Evolutionary conservation across 1,284 basidiomycete species (phyloP), one percentile per base, ranked within the genome.

Genomic region (Rhodotorula sp.): DNA sequence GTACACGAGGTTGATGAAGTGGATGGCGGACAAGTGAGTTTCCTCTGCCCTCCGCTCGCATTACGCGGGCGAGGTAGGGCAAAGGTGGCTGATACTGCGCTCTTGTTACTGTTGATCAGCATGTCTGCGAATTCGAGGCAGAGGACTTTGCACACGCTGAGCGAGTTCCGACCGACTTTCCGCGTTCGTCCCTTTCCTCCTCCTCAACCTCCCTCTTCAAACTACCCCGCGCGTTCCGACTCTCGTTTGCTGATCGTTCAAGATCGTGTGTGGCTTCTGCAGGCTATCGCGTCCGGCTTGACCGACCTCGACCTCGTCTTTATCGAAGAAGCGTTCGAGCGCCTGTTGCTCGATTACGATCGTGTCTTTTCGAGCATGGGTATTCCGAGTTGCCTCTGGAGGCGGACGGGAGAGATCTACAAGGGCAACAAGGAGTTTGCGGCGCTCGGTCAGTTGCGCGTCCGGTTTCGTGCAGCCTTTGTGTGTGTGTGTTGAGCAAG

Each of bases 271-370:
- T 12, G 8, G 4, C 12, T 8, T 22, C 22, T 45, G 15, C 75
- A 91, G 89, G 89, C 91, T 14, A 90, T 96, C 66, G 93, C 95
- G 0, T 91, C 93, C 79, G 90, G 89, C 24, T 83, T 98, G 66
- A 89, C 90, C 68, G 93, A 97, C 81, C 88, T 97, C 86, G 95
- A 99, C 80, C 85, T 97, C n/a, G 91, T 98, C 24, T 96, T 96
- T 80, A 93, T 96, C 76, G 94, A 96, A 81, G 95, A 98, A 82
- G 94, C 92, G 0, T 98, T 98, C 78, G 95, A 99, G 80, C 88
- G 95, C 1, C 84, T 98, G 68, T 84, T 99, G 70, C 86, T 98
- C 26, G 94, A 98, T 79, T 98, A 98, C 79, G 95, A 98, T 79
- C 89, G 95, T 72, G 71, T 74, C 26, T 77, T 77, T 56, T 72